These are phyloP conservation scores for Westerdykella sp. DNA, from an alignment of 2,329 filamentous ascomycete species.

Conservation along the genomic window DNA sequence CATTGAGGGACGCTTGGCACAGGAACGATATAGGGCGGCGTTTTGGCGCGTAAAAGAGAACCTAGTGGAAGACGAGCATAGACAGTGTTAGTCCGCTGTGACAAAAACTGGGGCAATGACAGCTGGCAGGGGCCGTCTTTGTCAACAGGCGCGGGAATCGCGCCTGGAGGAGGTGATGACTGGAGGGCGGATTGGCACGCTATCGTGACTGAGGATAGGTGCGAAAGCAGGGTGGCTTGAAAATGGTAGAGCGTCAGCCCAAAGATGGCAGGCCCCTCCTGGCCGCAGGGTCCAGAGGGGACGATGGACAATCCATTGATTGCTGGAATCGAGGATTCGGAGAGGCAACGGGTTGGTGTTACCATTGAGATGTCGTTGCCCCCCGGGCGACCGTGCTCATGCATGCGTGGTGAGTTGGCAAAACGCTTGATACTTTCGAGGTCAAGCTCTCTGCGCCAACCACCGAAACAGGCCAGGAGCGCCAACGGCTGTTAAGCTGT, in stretches of 20 bases:
- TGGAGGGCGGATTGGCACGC: conserved; percentile 32
- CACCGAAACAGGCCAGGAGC: conserved; percentile 24
- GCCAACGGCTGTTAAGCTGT: conserved; percentile 32
- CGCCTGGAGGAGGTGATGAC: conserved; percentile 22
- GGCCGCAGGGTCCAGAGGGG: conserved; percentile 14
- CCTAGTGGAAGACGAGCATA: too few relatives aligned
- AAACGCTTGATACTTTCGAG: conserved; percentile 30
- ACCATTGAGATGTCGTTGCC: conserved; percentile 27
- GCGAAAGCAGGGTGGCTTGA: conserved; percentile 32
- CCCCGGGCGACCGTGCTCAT: conserved; percentile 27
- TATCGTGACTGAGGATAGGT: conserved; percentile 27
- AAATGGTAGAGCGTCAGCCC: conserved; percentile 27
- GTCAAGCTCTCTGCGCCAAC: conserved; percentile 32
- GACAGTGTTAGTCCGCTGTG: conserved; percentile 6
- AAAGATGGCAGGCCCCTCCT: conserved; percentile 29
- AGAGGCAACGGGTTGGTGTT: conserved; percentile 33
- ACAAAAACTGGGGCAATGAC: conserved; percentile 23
- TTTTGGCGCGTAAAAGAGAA: too few relatives aligned
- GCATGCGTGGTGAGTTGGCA: conserved; percentile 36
- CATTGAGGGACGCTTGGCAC: conserved; percentile 22
- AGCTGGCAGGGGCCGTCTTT: conserved; percentile 17
- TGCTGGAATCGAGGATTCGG: conserved; percentile 31
- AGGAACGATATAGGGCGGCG: conserved; percentile 14
- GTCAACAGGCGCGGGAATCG: conserved; percentile 30
- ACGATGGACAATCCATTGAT: conserved; percentile 23